phyloP scores from a whole-genome alignment of 169 alveolate genomes.

The Cryptosporidium canis region DNA sequence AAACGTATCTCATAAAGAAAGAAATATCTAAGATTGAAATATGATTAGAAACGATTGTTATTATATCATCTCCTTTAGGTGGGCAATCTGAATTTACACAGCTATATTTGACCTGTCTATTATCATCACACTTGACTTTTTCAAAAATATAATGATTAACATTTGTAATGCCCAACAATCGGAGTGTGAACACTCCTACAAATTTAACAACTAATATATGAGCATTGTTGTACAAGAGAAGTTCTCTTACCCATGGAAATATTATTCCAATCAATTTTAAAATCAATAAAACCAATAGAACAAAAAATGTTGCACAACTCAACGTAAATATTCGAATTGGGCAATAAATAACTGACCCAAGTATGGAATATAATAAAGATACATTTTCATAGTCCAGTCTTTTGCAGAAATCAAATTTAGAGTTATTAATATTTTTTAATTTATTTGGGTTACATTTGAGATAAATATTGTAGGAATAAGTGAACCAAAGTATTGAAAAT shows the following conservation, averaged over 20 bases:
- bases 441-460: slow-evolving; percentile 1
- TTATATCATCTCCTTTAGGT: slow-evolving; percentile 4
- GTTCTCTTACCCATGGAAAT: background rate
- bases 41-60: slow-evolving; percentile 61
- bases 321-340: slow-evolving; percentile 15
- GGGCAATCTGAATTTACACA: background rate
- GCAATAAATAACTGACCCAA: slow-evolving; percentile 47
- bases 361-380: background rate
- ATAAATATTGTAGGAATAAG: slow-evolving; percentile 2
- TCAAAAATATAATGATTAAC: background rate
- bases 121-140: background rate
- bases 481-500: slow-evolving; percentile 39
- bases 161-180: background rate
- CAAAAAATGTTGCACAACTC: background rate
- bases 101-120: background rate
- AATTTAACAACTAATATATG: slow-evolving; percentile 24
- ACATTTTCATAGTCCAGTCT: slow-evolving; percentile 22
- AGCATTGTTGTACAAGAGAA: background rate
- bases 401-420: slow-evolving; percentile 16
- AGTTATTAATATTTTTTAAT: background rate
- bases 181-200: slow-evolving; percentile 11
- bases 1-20: slow-evolving; percentile 29
- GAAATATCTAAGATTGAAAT: slow-evolving; percentile 50
- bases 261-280: slow-evolving; percentile 4
- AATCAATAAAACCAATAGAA: background rate